Evolutionary conservation across 805 yeast species (phyloP), one percentile per base, ranked within the genome.

Genomic region (Candida yuanshanica): DNA sequence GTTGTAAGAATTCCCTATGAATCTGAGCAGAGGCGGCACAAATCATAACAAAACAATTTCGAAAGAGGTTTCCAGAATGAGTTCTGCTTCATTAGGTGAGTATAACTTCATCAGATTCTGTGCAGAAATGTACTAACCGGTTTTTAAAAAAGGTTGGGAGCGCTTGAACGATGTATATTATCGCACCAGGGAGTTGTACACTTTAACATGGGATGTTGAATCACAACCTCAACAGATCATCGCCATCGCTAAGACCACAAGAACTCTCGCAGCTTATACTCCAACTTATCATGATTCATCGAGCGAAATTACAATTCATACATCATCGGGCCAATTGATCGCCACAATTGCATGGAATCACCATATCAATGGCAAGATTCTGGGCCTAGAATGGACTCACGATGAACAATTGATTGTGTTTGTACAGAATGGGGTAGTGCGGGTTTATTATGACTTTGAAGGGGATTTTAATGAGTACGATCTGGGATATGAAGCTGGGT

Each of bases 91-190:
- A 49, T 55, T 70, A 14, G 25, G 27, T 14, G 22, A 20, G 25
- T 20, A 8, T 12, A 11, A 12, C 10, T 13, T 5, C 12, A 7
- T 4, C 7, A 31, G 12, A 12, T 8, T 18, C 20, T 9, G 9
- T 11, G 7, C 11, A 17, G 11, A 5, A 8, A 18, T 7, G 8
- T 24, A 35, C 35, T 38, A 26, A 35, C 33, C n/a, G 4, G 12
- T 18, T 37, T 5, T 20, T 12, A 20, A 5, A 13, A 12, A 35
- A 46, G 73, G 72, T 34, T 89, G 97, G 97, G 95, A 88, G 58
- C 73, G 81, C 48, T 70, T 89, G 16, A 79, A 77, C 40, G 77
- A 79, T 58, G 82, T 77, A 9, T 86, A 75, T 58, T 89, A 87
- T 50, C 67, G 83, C 41, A 69, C 72, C 14, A 61, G 81, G 41